phyloP scores from a whole-genome alignment of 2,329 filamentous ascomycete species.

The Tolypocladium guangdongense region DNA sequence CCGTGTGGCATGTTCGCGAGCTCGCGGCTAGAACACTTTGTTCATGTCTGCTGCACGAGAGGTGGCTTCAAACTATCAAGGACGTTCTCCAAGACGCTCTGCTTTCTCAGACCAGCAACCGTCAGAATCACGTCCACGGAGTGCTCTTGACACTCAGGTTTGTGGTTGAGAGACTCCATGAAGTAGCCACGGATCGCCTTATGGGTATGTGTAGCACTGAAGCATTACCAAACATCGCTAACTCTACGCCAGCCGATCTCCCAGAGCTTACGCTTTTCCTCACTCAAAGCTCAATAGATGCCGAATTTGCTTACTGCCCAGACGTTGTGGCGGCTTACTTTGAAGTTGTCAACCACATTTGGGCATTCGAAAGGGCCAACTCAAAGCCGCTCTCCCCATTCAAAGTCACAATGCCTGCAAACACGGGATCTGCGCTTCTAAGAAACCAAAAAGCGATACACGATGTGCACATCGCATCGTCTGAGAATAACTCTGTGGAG shows the following conservation, averaged over 20 bases:
- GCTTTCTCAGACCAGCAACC: conserved; percentile 11
- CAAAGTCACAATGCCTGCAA: conserved; percentile 7
- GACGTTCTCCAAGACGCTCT: conserved; percentile 22
- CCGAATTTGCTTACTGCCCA: conserved; percentile 18
- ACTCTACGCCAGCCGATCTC: conserved; percentile 15
- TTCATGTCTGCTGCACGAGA: conserved; percentile 44
- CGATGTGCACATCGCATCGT: conserved; percentile 22
- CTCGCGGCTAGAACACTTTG: conserved; percentile 66
- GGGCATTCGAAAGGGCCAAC: conserved; percentile 16
- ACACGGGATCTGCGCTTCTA: conserved; percentile 24
- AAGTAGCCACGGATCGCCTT: conserved; percentile 32
- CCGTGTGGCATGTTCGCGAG: conserved; percentile 71
- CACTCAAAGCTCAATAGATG: conserved; percentile 11
- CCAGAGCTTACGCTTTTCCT: conserved; percentile 19
- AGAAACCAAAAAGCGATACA: conserved; percentile 26
- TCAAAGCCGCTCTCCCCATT: conserved; percentile 10
- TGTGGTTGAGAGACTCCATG: conserved; percentile 40
- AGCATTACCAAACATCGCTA: background rate
- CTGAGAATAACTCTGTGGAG: conserved; percentile 10
- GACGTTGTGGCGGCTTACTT: conserved; percentile 35
- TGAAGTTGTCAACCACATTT: conserved; percentile 33
- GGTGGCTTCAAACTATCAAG: conserved; percentile 34
- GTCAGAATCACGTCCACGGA: conserved; percentile 48
- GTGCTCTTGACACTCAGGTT: conserved; percentile 44
- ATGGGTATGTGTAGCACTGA: conserved; percentile 23